phyloP scores from a whole-genome alignment of 306 rosid genomes.

The Citrullus mucosospermus region DNA sequence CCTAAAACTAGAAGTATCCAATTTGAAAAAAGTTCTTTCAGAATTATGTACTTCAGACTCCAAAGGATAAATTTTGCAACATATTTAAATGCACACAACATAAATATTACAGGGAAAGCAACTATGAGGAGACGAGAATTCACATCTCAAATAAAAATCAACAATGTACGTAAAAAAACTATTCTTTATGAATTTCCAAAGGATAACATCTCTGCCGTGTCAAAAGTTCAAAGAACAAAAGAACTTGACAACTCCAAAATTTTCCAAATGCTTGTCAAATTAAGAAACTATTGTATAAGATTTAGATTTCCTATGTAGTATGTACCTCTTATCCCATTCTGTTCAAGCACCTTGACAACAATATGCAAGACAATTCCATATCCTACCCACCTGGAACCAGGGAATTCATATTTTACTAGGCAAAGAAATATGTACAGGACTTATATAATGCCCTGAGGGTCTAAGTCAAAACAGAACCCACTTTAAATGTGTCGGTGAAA shows the following conservation, averaged over 20 bases:
- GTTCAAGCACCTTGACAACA: not conserved
- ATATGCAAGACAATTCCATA: not conserved
- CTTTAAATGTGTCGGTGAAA: not conserved
- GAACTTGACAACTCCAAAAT: not conserved
- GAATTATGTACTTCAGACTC: not conserved
- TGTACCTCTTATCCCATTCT: not conserved
- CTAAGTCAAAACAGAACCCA: not conserved
- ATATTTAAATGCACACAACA: not conserved
- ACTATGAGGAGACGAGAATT: not conserved
- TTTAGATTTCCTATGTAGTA: not conserved
- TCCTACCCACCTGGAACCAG: not conserved
- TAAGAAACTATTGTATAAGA: not conserved
- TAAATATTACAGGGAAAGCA: not conserved
- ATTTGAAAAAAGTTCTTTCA: conserved; percentile 1
- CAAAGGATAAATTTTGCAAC: not conserved
- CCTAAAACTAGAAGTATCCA: not conserved
- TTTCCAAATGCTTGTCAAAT: not conserved
- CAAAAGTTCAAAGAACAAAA: not conserved
- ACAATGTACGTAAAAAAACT: not conserved
- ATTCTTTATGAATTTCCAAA: not conserved
- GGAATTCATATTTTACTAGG: not conserved
- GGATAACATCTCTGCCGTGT: not conserved
- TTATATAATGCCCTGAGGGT: not conserved
- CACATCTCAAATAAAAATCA: not conserved
- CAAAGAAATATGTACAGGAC: not conserved